Conservation (phyloP, 805 yeast species). For the Candida tibetensis region DNA sequence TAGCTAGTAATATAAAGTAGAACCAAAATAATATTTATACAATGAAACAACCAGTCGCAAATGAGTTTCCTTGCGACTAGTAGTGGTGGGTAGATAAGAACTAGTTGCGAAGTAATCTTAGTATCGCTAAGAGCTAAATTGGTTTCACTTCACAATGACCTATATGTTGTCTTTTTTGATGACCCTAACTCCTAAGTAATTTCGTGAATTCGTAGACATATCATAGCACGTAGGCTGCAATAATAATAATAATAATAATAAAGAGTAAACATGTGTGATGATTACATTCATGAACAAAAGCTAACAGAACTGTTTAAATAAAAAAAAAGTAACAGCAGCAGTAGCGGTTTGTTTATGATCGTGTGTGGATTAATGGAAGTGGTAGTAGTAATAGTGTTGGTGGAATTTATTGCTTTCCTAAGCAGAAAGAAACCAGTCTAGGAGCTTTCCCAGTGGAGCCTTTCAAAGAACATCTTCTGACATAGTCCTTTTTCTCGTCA, state of each 20-base stretch:
- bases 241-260: conserved; percentile 4
- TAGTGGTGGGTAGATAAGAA: neutral
- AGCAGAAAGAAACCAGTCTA: conserved; percentile 35
- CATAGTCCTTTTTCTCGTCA: conserved; percentile 46
- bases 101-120: neutral
- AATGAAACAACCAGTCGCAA: neutral
- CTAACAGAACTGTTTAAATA: no score
- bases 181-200: neutral
- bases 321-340: no score
- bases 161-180: neutral
- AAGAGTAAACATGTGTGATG: no score
- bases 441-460: conserved; percentile 14
- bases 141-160: conserved; percentile 7
- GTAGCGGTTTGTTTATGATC: no score
- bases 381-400: neutral
- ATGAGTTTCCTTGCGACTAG: neutral
- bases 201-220: conserved; percentile 4
- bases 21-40: neutral
- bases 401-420: conserved; percentile 29
- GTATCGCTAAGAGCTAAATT: no score
- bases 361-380: no score
- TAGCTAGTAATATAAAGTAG: neutral
- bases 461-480: conserved; percentile 37
- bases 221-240: neutral
- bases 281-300: no score